Conservation (phyloP, 768 basidiomycete genomes). For the Leucocoprinus birnbaumii region DNA sequence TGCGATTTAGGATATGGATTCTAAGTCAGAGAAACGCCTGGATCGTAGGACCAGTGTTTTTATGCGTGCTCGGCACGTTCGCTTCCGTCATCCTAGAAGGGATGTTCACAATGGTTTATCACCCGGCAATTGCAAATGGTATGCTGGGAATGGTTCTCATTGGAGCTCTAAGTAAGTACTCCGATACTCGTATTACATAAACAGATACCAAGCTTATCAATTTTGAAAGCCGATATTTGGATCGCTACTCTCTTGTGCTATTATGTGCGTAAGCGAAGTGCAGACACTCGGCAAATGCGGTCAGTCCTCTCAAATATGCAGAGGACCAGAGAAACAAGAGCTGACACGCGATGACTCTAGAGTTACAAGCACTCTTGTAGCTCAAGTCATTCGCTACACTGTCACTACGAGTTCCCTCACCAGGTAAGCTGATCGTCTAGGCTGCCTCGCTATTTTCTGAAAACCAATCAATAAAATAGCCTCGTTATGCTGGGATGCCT, state of each 20-base stretch:
- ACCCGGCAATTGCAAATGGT: background rate
- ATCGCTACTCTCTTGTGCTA: slow-evolving; percentile 15
- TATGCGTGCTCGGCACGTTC: slow-evolving; percentile 6
- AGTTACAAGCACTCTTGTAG: slow-evolving; percentile 8
- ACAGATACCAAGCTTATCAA: too few species aligned
- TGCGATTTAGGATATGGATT: slow-evolving; percentile 14
- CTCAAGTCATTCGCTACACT: slow-evolving; percentile 13
- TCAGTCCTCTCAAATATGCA: too few species aligned
- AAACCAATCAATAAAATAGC: background rate
- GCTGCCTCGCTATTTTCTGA: too few species aligned
- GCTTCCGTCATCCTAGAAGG: background rate
- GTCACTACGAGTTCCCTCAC: slow-evolving; percentile 13
- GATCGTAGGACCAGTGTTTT: slow-evolving; percentile 6
- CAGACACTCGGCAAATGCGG: slow-evolving; percentile 1
- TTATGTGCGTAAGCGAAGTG: slow-evolving; percentile 11
- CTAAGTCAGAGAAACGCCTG: slow-evolving; percentile 12
- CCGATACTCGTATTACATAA: background rate
- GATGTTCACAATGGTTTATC: background rate
- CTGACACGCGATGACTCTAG: background rate
- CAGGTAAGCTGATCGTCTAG: slow-evolving; percentile 6
- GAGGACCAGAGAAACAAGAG: too few species aligned
- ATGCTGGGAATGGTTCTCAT: background rate
- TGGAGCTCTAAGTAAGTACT: background rate
- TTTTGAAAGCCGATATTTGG: slow-evolving; percentile 10
- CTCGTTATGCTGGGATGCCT: slow-evolving; percentile 12